Evolutionary conservation across 2,329 filamentous ascomycete species (phyloP).

Genomic region (Verticillium nubilum): DNA sequence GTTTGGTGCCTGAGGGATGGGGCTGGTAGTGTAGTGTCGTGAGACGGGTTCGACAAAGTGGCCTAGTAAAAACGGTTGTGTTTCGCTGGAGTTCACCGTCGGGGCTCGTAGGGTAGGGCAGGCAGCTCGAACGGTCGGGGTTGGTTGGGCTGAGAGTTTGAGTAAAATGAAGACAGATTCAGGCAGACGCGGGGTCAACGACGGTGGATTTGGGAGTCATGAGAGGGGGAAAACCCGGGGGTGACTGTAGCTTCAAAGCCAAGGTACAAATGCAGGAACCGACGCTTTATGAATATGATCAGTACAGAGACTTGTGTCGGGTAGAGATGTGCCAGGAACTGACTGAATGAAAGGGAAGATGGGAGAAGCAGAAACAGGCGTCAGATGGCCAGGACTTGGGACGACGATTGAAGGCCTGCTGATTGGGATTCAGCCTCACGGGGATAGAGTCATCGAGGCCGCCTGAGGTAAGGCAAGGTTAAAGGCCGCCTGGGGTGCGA

Average conservation of each 20-base stretch:
- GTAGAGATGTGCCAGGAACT: neutral
- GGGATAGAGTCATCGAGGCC: neutral
- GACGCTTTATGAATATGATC: neutral
- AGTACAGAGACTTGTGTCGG: neutral
- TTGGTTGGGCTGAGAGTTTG: neutral
- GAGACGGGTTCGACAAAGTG: neutral
- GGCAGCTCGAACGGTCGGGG: neutral
- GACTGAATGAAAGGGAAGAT: neutral
- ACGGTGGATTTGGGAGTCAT: neutral
- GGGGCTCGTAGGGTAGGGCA: no score
- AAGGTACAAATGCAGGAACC: neutral
- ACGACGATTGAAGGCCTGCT: neutral
- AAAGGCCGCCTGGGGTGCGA: no score
- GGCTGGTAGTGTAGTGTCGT: no score
- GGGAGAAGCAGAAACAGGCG: neutral
- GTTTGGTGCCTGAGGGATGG: no score
- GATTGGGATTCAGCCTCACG: constrained; percentile 1
- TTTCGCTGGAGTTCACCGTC: neutral
- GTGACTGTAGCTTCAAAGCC: neutral
- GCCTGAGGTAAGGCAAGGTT: neutral
- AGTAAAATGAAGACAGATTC: neutral
- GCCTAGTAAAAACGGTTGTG: neutral
- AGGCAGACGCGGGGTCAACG: neutral
- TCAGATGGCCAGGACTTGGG: neutral
- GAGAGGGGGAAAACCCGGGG: neutral